phyloP scores from a whole-genome alignment of 805 yeast genomes.

The Wickerhamiella siamensis region DNA sequence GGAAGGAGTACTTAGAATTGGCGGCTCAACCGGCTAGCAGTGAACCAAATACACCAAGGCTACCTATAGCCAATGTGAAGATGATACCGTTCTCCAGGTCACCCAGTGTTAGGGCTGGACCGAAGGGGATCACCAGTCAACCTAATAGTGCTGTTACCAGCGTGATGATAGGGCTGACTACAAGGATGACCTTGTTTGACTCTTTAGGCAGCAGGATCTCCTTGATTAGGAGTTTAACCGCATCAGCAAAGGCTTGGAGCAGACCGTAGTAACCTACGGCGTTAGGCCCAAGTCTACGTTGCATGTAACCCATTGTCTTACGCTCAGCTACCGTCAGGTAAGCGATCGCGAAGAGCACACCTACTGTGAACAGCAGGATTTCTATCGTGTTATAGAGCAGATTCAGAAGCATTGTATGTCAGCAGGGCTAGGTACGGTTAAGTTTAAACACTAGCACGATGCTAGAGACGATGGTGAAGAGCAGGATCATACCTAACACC shows the following conservation, averaged over 20 bases:
- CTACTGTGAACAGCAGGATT: slow-evolving; percentile 8
- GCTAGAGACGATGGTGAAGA: slow-evolving; percentile 2
- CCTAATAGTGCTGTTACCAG: slow-evolving; percentile 13
- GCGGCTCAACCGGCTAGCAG: slow-evolving; percentile 8
- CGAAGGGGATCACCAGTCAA: slow-evolving; percentile 9
- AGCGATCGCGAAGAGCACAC: slow-evolving; percentile 14
- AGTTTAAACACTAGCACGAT: slow-evolving; percentile 2
- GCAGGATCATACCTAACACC: slow-evolving; percentile 2
- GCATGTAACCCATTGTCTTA: slow-evolving; percentile 16
- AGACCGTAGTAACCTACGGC: slow-evolving; percentile 10
- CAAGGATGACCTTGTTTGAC: slow-evolving; percentile 13
- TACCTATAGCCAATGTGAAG: slow-evolving; percentile 8
- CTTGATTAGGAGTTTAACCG: slow-evolving; percentile 4
- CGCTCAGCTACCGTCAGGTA: slow-evolving; percentile 17
- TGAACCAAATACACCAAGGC: slow-evolving; percentile 11
- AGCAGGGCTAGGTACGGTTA: no score
- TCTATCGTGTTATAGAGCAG: slow-evolving; percentile 1
- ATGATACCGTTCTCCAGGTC: slow-evolving; percentile 11
- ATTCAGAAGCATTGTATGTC: not conserved
- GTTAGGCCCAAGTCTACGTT: slow-evolving; percentile 16
- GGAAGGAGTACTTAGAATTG: slow-evolving; percentile 2
- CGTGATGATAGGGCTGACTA: slow-evolving; percentile 15
- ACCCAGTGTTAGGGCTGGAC: slow-evolving; percentile 14
- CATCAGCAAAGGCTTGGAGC: slow-evolving; percentile 9
- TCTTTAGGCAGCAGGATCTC: slow-evolving; percentile 2